Evolutionary conservation across 345 rosid species (phyloP).

Genomic region (Eucalyptus lansdowneana): DNA sequence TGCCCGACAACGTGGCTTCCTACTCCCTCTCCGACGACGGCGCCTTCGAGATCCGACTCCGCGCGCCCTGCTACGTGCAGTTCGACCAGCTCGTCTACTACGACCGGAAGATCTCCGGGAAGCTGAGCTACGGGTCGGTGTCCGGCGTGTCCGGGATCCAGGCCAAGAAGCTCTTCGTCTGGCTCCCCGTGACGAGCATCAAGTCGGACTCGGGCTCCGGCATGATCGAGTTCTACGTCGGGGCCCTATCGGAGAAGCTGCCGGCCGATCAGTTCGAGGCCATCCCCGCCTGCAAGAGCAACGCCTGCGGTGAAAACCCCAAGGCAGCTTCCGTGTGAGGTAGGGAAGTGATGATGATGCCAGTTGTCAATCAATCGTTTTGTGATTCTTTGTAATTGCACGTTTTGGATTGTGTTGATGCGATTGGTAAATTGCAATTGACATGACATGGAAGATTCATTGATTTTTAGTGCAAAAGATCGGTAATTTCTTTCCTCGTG

Average conservation of each 20-base stretch:
- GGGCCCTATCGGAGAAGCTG: slow-evolving; percentile 48
- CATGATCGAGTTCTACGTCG: slow-evolving; percentile 60
- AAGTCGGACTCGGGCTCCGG: slow-evolving; percentile 19
- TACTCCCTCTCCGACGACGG: slow-evolving; percentile 42
- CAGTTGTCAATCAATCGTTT: neutral
- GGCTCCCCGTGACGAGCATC: slow-evolving; percentile 60
- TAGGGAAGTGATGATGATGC: neutral
- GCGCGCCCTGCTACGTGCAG: slow-evolving; percentile 34
- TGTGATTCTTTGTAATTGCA: neutral
- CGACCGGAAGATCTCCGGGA: slow-evolving; percentile 39
- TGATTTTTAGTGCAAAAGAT: neutral
- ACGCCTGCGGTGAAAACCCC: neutral
- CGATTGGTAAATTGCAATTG: neutral
- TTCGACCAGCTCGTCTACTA: slow-evolving; percentile 49
- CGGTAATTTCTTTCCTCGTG: neutral
- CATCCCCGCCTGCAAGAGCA: slow-evolving; percentile 42
- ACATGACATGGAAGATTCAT: neutral
- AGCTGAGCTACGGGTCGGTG: slow-evolving; percentile 47
- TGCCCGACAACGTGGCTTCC: slow-evolving; percentile 50
- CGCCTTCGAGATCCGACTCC: slow-evolving; percentile 33
- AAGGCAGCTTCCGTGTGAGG: slow-evolving; percentile 14
- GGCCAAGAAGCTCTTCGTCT: slow-evolving; percentile 53
- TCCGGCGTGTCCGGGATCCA: slow-evolving; percentile 43
- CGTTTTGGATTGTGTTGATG: neutral
- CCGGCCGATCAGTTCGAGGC: slow-evolving; percentile 45